Conservation (phyloP, 176 grass and related monocot genomes). For the Luzula sylvatica region DNA sequence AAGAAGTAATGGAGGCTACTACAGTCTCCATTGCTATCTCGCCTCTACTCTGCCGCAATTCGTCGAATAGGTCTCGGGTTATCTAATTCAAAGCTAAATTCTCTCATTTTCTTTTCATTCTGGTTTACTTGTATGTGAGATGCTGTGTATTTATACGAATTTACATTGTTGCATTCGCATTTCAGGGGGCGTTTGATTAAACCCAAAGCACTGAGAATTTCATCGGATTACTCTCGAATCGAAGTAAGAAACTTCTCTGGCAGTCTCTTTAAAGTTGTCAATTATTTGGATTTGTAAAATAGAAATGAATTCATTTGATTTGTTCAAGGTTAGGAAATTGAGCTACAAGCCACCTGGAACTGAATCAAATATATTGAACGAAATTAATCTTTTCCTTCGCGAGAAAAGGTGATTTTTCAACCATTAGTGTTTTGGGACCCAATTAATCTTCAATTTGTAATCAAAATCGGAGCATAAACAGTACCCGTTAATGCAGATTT, state of each 20-base stretch:
- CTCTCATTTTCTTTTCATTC: too few relatives aligned
- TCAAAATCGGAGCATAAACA: neutral
- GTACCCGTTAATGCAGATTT: slow-evolving; percentile 40
- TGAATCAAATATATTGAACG: slow-evolving; percentile 52
- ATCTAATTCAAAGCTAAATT: too few relatives aligned
- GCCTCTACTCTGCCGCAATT: too few relatives aligned
- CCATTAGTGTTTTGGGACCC: neutral
- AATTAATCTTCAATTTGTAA: neutral
- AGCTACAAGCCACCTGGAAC: slow-evolving; percentile 69
- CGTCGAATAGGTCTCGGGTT: too few relatives aligned
- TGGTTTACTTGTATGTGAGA: too few relatives aligned
- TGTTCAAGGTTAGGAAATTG: slow-evolving; percentile 74
- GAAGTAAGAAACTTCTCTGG: neutral
- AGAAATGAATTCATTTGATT: slow-evolving; percentile 17
- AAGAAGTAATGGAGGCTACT: too few relatives aligned
- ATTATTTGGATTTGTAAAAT: neutral
- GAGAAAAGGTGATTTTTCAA: slow-evolving; percentile 49
- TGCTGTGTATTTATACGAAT: neutral
- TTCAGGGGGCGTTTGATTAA: slow-evolving; percentile 1
- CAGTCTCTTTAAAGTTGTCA: neutral
- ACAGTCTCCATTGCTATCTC: too few relatives aligned
- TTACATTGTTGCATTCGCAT: neutral
- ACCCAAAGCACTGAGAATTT: slow-evolving; percentile 8
- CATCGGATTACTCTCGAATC: slow-evolving; percentile 16
- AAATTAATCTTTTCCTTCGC: slow-evolving; percentile 49